Conservation (phyloP, 2,329 filamentous ascomycete species). For the Aspergillus versicolor region DNA sequence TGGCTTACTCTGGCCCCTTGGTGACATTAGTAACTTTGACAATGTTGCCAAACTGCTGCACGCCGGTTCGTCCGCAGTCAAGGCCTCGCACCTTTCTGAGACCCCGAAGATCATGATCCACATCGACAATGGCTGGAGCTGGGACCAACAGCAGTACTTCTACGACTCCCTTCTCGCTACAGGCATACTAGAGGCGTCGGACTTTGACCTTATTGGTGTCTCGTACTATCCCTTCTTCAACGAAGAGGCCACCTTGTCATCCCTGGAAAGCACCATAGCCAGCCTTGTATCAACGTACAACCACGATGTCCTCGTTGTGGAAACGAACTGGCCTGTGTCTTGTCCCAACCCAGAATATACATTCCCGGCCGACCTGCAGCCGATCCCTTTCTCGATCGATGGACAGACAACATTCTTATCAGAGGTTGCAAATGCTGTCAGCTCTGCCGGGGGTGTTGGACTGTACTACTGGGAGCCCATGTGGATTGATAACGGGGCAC, state of each 20-base stretch:
- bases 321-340: slow-evolving; percentile 68
- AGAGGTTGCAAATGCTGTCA: slow-evolving; percentile 51
- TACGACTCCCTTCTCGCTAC: slow-evolving; percentile 59
- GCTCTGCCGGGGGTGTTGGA: slow-evolving; percentile 50
- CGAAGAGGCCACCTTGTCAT: slow-evolving; percentile 56
- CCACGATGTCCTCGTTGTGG: slow-evolving; percentile 68
- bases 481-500: slow-evolving; percentile 64
- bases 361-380: slow-evolving; percentile 61
- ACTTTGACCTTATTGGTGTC: slow-evolving; percentile 71
- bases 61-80: slow-evolving; percentile 63
- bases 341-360: slow-evolving; percentile 59
- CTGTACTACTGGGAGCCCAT: slow-evolving; percentile 74
- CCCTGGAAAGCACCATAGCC: slow-evolving; percentile 55
- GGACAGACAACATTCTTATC: slow-evolving; percentile 67
- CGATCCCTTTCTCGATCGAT: slow-evolving; percentile 61
- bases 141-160: slow-evolving; percentile 64
- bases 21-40: slow-evolving; percentile 53
- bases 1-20: slow-evolving; percentile 67
- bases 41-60: slow-evolving; percentile 66
- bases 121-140: slow-evolving; percentile 74
- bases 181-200: slow-evolving; percentile 51
- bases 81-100: slow-evolving; percentile 57
- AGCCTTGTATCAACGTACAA: slow-evolving; percentile 62
- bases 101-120: slow-evolving; percentile 72
- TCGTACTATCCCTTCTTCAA: slow-evolving; percentile 74